Evolutionary conservation across 257 asterid species (phyloP).

Genomic region (Coffea canephora): DNA sequence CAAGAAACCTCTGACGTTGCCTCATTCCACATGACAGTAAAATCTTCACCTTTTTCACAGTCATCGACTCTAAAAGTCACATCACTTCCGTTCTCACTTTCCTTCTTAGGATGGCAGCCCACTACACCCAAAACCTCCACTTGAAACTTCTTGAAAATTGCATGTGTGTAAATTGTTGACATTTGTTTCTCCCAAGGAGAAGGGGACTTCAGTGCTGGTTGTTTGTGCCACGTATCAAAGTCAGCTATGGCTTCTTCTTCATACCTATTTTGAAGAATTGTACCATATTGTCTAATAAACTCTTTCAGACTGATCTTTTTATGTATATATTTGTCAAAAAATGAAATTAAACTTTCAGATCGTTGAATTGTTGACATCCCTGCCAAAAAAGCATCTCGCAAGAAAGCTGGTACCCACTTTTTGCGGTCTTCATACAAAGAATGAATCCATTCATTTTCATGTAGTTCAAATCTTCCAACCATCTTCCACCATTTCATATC

Average conservation of each 20-base stretch:
- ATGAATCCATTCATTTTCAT: constrained; percentile 90
- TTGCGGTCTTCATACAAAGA: constrained; percentile 74
- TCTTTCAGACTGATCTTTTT: constrained; percentile 80
- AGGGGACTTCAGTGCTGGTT: constrained; percentile 93
- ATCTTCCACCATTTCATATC: constrained; percentile 99
- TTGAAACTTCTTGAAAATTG: constrained; percentile 85
- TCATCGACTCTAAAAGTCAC: constrained; percentile 70
- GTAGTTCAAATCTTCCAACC: constrained; percentile 84
- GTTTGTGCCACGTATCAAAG: constrained; percentile 94
- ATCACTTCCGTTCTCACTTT: constrained; percentile 52
- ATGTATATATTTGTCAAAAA: constrained; percentile 84
- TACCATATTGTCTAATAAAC: constrained; percentile 80
- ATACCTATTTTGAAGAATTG: constrained; percentile 70
- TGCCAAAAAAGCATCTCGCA: constrained; percentile 73
- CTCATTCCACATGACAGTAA: constrained; percentile 76
- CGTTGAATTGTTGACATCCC: constrained; percentile 81
- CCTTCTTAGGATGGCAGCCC: constrained; percentile 95
- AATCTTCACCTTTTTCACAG: constrained; percentile 79
- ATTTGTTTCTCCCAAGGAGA: constrained; percentile 99
- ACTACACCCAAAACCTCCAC: constrained; percentile 95
- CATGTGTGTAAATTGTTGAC: constrained; percentile 86
- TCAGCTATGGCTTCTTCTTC: constrained; percentile 97
- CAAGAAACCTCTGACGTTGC: constrained; percentile 72
- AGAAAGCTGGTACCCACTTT: constrained; percentile 79
- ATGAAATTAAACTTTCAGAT: constrained; percentile 70